Evolutionary conservation across 352 stramenopile species (phyloP).

Genomic region (Pythium periplocum): DNA sequence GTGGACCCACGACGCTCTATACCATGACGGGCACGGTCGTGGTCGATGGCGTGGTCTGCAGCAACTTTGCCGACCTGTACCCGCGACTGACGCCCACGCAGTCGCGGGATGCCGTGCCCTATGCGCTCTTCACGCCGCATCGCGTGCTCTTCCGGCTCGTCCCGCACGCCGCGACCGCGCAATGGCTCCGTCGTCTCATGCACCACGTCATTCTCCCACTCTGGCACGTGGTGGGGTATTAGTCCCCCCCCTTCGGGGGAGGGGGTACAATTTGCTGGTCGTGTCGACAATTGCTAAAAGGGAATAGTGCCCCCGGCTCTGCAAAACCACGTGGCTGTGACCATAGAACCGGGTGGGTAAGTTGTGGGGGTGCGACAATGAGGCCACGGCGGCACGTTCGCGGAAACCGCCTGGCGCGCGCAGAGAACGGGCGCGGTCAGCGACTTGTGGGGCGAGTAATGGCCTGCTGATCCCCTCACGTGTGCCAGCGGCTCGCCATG

Average conservation of each 20-base stretch:
- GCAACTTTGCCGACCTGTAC: conserved; percentile 77
- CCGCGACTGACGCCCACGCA: conserved; percentile 1
- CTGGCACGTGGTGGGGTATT: conserved; percentile 13
- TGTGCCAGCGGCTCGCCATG: neutral
- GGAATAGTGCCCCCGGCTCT: no score
- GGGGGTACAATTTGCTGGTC: no score
- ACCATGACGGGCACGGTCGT: conserved; percentile 61
- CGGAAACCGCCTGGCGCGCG: no score
- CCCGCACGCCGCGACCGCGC: conserved; percentile 35
- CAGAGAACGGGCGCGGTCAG: no score
- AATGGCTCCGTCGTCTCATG: conserved; percentile 37
- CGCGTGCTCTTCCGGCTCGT: conserved; percentile 42
- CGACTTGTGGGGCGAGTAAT: no score
- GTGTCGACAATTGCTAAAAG: no score
- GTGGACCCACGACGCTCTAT: conserved; percentile 52
- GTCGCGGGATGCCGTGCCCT: conserved; percentile 28
- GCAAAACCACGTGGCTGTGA: no score
- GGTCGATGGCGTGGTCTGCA: conserved; percentile 63
- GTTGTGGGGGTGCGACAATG: no score
- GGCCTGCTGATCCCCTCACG: no score
- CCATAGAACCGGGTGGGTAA: no score
- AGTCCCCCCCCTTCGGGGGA: neutral
- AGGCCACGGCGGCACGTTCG: no score
- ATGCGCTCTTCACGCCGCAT: conserved; percentile 46
- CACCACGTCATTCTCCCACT: conserved; percentile 39